phyloP scores from a whole-genome alignment of 1,284 basidiomycete genomes.

The Apiotrichum gamsii region DNA sequence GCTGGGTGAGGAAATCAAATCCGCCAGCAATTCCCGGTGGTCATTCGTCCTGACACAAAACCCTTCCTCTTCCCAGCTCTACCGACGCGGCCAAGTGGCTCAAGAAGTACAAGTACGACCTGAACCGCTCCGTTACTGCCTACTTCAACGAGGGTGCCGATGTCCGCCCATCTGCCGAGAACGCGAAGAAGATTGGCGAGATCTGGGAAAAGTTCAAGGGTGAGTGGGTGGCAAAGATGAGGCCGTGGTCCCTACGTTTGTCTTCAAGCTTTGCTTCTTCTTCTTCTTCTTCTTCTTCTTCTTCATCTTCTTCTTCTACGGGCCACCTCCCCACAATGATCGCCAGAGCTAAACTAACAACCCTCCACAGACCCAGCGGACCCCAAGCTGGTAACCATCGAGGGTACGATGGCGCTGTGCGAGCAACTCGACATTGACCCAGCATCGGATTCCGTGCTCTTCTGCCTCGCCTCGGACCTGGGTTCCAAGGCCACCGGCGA shows the following conservation, averaged over 20 bases:
- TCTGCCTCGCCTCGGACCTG: conserved; percentile 46
- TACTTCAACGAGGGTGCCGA: conserved; percentile 18
- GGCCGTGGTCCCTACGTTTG: too few relatives aligned
- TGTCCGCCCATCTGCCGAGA: conserved; percentile 12
- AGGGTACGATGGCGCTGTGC: conserved; percentile 45
- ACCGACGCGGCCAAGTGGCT: conserved; percentile 37
- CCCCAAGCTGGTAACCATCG: conserved; percentile 46
- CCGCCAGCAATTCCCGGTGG: neutral
- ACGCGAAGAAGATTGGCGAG: conserved; percentile 44
- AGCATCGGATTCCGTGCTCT: conserved; percentile 43
- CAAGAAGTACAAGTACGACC: conserved; percentile 41
- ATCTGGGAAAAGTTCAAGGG: conserved; percentile 48
- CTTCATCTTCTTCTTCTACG: too few relatives aligned
- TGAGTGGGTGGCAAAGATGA: conserved; percentile 21
- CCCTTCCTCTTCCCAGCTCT: conserved; percentile 16
- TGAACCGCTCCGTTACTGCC: conserved; percentile 38
- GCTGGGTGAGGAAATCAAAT: conserved; percentile 29
- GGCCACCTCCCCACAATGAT: too few relatives aligned
- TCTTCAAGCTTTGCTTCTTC: too few relatives aligned
- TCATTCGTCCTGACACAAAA: neutral
- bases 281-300: too few relatives aligned
- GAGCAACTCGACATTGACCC: conserved; percentile 45
- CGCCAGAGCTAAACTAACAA: neutral
- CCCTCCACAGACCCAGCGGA: conserved; percentile 31
- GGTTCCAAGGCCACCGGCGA: conserved; percentile 55